A percentile compares a stretch with the other conserved stretches of the same genome.
These are phyloP conservation scores for Cordyceps militaris DNA, from an alignment of 2,329 filamentous ascomycete species.

Conservation along the genomic window DNA sequence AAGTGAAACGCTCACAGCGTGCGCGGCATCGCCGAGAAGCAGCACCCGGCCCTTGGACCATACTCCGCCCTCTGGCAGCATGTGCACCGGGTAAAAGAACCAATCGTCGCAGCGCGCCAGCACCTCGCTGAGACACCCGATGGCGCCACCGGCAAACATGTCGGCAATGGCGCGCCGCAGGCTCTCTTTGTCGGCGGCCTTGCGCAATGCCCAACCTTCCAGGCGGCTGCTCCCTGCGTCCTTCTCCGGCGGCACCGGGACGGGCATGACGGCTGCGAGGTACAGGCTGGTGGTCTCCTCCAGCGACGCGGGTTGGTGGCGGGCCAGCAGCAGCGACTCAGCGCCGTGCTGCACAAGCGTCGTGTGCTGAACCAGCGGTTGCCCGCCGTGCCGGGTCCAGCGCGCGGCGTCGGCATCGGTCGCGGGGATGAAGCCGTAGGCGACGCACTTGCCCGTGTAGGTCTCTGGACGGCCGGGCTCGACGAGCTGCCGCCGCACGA, in stretches of 20 bases:
- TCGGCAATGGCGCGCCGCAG: conserved; percentile 16
- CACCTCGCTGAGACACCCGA: conserved; percentile 17
- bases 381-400: conserved; percentile 17
- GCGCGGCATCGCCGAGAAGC: conserved; percentile 50
- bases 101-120: conserved; percentile 21
- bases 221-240: conserved; percentile 16
- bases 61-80: conserved; percentile 25
- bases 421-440: conserved; percentile 18
- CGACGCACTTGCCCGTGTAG: conserved; percentile 26
- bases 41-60: conserved; percentile 35
- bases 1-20: conserved; percentile 31
- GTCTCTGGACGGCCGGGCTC: conserved; percentile 20
- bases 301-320: conserved; percentile 14
- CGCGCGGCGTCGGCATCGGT: conserved; percentile 1
- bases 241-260: conserved; percentile 11
- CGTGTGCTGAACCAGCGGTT: conserved; percentile 18
- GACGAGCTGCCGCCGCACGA: conserved; percentile 25
- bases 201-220: conserved; percentile 19
- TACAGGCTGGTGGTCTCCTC: conserved; percentile 11
- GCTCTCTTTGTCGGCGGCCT: conserved; percentile 18
- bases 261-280: conserved; percentile 19
- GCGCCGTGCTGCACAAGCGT: conserved; percentile 17
- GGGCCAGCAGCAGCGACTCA: conserved; percentile 18
- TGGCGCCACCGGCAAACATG: conserved; percentile 14
- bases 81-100: conserved; percentile 30